Base-by-base conservation (phyloP, 331 rosid species). In the Malus hybrid region DNA sequence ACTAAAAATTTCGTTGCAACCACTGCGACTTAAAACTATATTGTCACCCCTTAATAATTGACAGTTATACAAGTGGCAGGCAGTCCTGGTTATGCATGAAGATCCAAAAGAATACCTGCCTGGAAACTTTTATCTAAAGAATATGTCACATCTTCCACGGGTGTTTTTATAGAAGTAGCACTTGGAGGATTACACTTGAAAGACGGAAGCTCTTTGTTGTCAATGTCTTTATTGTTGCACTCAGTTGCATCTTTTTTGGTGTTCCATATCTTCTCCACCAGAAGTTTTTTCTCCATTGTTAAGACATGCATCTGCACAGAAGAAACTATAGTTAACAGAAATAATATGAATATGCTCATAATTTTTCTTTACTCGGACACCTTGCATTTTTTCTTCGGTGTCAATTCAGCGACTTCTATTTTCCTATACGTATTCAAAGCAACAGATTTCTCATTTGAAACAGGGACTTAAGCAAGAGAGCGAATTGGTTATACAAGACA, bases 51-150 rank as follows among this genome's bases (percentile, higher is more conserved):
- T 61, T 27, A 61, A 6, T 16, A 6, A 15, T 52, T 52, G 19
- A 61, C 66, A 27, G 19, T 27, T 5, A 27, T 61, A 60, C 65
- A 60, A 60, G 65, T 22, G 33, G 56, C 3, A 56, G 62, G 57
- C 20, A 2, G 20, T 52, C 57, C 57, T 52, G 57, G 57, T 52
- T 52, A 52, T 52, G 57, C 57, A 52, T 6, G 57, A 16, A 52
- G 57, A 62, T 22, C 29, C 71, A 72, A 59, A 80, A 79, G 83
- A 69, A 72, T 86, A 93, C 95, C 93, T 88, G 96, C 97, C 97
- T 91, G 84, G 64, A 75, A 86, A 83, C 80, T 84, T 80, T 82
- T 73, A 77, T 81, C 73, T 28, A 67, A 76, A 70, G 75, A 76
- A 42, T 85, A 85, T 6, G 62, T 66, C 77, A 64, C 86, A 56